Evolutionary conservation across 2,329 filamentous ascomycete genomes (phyloP).

Genomic region (Pseudocercospora ulei): DNA sequence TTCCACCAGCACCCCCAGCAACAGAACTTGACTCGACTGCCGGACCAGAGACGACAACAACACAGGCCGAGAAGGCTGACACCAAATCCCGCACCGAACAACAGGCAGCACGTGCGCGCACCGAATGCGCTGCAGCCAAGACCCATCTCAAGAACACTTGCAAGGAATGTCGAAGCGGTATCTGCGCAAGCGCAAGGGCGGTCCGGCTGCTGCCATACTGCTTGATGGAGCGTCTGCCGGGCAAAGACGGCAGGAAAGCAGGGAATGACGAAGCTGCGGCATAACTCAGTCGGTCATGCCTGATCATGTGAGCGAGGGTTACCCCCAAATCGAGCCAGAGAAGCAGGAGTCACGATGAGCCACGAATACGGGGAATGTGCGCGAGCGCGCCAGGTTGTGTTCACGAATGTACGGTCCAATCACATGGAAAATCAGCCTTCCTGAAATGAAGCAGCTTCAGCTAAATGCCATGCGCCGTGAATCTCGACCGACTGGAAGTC

Average conservation of each 20-base stretch:
- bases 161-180: constrained; percentile 10
- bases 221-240: constrained; percentile 6
- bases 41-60: constrained; percentile 15
- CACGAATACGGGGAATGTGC: too few relatives aligned
- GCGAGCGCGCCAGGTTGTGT: too few relatives aligned
- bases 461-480: constrained; percentile 48
- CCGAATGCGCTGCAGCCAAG: constrained; percentile 15
- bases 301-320: too few relatives aligned
- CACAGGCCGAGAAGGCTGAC: constrained; percentile 16
- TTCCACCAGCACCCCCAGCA: constrained; percentile 17
- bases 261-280: too few relatives aligned
- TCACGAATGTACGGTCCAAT: too few relatives aligned
- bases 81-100: constrained; percentile 15
- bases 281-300: too few relatives aligned
- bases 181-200: constrained; percentile 10
- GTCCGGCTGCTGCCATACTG: constrained; percentile 11
- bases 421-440: too few relatives aligned
- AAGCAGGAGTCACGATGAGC: too few relatives aligned
- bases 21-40: constrained; percentile 15
- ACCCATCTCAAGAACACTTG: constrained; percentile 16
- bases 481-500: constrained; percentile 59
- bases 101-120: constrained; percentile 14
- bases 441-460: constrained; percentile 12
- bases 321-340: too few relatives aligned
- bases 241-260: constrained; percentile 10